These are phyloP conservation scores for Fusarium subglutinans DNA, from an alignment of 2,329 filamentous ascomycete genomes.

Conservation along the genomic window DNA sequence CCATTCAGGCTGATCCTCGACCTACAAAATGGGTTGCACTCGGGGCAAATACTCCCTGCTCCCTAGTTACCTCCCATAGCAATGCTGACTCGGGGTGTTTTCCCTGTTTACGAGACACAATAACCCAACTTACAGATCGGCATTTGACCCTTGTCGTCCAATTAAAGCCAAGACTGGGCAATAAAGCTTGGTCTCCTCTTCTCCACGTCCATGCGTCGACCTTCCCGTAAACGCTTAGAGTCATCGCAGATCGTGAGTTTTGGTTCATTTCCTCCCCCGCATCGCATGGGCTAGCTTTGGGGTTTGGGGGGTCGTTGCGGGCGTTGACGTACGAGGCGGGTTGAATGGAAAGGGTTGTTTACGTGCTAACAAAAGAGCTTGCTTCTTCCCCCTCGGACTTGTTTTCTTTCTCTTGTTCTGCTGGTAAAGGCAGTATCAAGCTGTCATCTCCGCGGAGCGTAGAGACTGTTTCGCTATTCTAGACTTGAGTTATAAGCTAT, in stretches of 20 bases:
- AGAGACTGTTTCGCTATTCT: not conserved
- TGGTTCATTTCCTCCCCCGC: constrained; percentile 16
- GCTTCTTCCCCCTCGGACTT: not conserved
- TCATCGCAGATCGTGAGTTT: constrained; percentile 19
- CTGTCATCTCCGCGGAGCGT: not conserved
- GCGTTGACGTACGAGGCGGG: constrained; percentile 18
- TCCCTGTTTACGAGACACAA: constrained; percentile 11
- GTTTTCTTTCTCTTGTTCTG: not conserved
- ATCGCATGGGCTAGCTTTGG: constrained; percentile 7
- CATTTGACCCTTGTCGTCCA: constrained; percentile 16
- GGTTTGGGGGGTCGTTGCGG: constrained; percentile 1
- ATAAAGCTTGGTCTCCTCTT: constrained; percentile 11
- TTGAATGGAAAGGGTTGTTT: not conserved
- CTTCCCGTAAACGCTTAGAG: constrained; percentile 33
- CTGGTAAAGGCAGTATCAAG: not conserved
- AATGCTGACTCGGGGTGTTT: constrained; percentile 12
- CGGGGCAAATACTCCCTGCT: not conserved
- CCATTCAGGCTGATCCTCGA: constrained; percentile 15
- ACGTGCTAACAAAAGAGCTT: constrained; percentile 20
- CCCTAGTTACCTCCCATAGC: not conserved
- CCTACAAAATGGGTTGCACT: constrained; percentile 14
- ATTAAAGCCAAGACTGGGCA: constrained; percentile 18
- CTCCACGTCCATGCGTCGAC: constrained; percentile 16
- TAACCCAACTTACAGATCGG: constrained; percentile 9
- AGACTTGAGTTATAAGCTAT: not conserved